Evolutionary conservation across 225 moss, liverwort and hornwort species (phyloP).

Genomic region (Marchantia paleacea): DNA sequence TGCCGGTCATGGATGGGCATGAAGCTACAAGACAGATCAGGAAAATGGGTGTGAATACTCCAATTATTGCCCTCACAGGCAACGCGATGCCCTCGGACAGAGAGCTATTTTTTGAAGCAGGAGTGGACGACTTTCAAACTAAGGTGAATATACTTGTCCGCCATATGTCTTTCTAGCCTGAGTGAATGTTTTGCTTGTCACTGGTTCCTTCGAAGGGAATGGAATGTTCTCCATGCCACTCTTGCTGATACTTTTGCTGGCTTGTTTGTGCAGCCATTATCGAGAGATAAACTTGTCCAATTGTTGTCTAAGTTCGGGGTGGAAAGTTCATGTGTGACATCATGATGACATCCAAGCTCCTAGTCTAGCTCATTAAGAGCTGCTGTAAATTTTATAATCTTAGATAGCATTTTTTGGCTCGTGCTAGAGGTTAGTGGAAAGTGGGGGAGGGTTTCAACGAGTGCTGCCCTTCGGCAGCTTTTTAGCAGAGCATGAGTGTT

Average conservation of each 20-base stretch:
- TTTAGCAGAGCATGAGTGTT: constrained; percentile 15
- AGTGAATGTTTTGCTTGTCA: no score
- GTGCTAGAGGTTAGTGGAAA: neutral
- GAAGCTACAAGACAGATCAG: constrained; percentile 69
- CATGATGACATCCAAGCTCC: neutral
- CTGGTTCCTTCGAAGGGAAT: no score
- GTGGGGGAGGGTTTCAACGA: constrained; percentile 7
- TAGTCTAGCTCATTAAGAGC: neutral
- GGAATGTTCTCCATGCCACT: no score
- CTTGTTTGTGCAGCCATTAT: constrained; percentile 44
- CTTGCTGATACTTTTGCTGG: neutral
- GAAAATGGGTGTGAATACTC: constrained; percentile 70
- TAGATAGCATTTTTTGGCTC: constrained; percentile 12
- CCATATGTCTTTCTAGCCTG: neutral
- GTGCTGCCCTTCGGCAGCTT: constrained; percentile 14
- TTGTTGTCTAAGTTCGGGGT: constrained; percentile 60
- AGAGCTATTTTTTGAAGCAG: constrained; percentile 69
- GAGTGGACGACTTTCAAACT: constrained; percentile 75
- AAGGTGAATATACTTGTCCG: constrained; percentile 40
- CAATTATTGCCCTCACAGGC: constrained; percentile 76
- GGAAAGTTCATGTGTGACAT: constrained; percentile 36
- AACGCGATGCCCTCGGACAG: constrained; percentile 66
- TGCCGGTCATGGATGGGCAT: constrained; percentile 88
- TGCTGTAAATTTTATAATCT: constrained; percentile 1
- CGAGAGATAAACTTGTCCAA: constrained; percentile 67